Evolutionary conservation across 805 yeast genomes (phyloP).

Genomic region (Pichia deserticola): DNA sequence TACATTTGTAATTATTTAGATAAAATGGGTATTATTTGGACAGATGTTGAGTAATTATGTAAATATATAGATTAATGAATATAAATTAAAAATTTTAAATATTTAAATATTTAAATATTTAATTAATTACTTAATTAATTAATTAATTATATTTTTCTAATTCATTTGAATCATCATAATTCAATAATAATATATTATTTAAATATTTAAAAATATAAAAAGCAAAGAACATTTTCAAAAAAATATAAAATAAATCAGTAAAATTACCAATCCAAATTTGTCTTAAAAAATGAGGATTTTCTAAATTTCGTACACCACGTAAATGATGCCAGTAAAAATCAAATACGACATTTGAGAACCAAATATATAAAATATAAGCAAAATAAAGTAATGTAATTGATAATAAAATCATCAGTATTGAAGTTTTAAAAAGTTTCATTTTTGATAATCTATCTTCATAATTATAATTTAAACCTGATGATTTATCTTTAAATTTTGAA

Average conservation of each 20-base stretch:
- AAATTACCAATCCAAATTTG: not conserved
- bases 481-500: not conserved
- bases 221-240: slow-evolving; percentile 13
- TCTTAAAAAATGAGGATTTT: not conserved
- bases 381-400: not conserved
- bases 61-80: not conserved
- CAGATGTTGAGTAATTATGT: slow-evolving; percentile 15
- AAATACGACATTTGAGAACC: not conserved
- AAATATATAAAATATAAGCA: not conserved
- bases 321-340: slow-evolving; percentile 8
- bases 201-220: slow-evolving; percentile 15
- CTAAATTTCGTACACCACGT: not conserved
- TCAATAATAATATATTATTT: slow-evolving; percentile 18
- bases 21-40: slow-evolving; percentile 23
- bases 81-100: not conserved
- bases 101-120: no score
- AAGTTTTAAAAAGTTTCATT: slow-evolving; percentile 1
- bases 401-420: slow-evolving; percentile 3
- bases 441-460: slow-evolving; percentile 7
- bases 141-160: slow-evolving; percentile 21
- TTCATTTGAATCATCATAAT: slow-evolving; percentile 20
- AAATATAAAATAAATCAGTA: slow-evolving; percentile 12
- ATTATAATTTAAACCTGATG: slow-evolving; percentile 3
- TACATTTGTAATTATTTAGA: slow-evolving; percentile 22
- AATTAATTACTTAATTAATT: no score